These are phyloP conservation scores for Cyberlindnera japonica DNA, from an alignment of 805 yeast species.

Conservation along the genomic window DNA sequence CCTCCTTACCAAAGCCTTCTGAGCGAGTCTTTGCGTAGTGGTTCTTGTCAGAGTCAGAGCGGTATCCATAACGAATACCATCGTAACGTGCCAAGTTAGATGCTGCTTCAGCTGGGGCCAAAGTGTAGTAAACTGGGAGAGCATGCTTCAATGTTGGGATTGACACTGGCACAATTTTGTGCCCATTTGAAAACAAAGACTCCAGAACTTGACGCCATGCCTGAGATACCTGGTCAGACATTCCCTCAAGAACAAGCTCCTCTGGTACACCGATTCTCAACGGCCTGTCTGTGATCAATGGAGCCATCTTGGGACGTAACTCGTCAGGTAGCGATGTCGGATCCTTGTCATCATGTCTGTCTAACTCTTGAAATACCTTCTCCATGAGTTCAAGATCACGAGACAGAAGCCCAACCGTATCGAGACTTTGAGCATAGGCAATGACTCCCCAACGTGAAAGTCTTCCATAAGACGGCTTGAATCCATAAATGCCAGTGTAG, in stretches of 20 bases:
- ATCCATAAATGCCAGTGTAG: slow-evolving; percentile 78
- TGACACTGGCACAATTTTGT: slow-evolving; percentile 58
- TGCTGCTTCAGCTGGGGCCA: slow-evolving; percentile 92
- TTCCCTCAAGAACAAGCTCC: slow-evolving; percentile 58
- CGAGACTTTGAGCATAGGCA: slow-evolving; percentile 90
- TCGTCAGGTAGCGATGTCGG: slow-evolving; percentile 59
- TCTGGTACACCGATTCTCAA: slow-evolving; percentile 68
- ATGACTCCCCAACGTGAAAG: slow-evolving; percentile 89
- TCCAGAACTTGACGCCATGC: slow-evolving; percentile 46
- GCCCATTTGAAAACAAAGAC: slow-evolving; percentile 36
- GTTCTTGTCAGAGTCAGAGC: slow-evolving; percentile 38
- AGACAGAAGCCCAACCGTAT: slow-evolving; percentile 85
- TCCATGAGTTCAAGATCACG: slow-evolving; percentile 41
- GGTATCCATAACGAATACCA: slow-evolving; percentile 79
- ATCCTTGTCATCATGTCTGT: slow-evolving; percentile 66
- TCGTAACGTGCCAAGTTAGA: slow-evolving; percentile 89
- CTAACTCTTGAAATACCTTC: slow-evolving; percentile 52
- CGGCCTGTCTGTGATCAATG: slow-evolving; percentile 8
- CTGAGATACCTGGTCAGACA: slow-evolving; percentile 43
- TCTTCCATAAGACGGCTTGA: slow-evolving; percentile 92
- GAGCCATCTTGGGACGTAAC: slow-evolving; percentile 29
- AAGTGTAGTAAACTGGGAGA: slow-evolving; percentile 78
- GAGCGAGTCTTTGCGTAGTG: slow-evolving; percentile 59
- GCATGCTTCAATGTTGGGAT: slow-evolving; percentile 65
- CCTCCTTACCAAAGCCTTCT: slow-evolving; percentile 75